Evolutionary conservation across 2,329 filamentous ascomycete genomes (phyloP), one percentile per base, ranked within the genome.

Genomic region (Neocucurbitaria cava): DNA sequence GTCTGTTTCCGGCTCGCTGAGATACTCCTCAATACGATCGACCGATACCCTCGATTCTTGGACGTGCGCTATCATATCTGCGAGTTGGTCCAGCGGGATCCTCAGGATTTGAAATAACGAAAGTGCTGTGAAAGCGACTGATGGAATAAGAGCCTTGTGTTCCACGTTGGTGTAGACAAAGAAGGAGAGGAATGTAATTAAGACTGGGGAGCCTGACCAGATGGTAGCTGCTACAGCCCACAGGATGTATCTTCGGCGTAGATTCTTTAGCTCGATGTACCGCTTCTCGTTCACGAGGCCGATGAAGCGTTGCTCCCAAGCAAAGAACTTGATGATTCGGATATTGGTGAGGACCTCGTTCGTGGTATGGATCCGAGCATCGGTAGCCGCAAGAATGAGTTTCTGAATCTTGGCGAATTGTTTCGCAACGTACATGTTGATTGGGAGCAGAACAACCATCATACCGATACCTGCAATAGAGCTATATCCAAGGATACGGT

Each of bases 311-410:
- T 92, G 87, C 75, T 99, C 95, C 95, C 95, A 99, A 0, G 95
- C 94, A 73, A 99, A 99, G 76, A 95, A 99, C 74, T 99, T 99
- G 85, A 99, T 98, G 73, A 99, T 97, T 46, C 95, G 88, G 62
- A 99, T 98, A 68, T 98, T 99, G 71, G 96, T 93, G 24, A 99
- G 81, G 7, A 98, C 90, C 76, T 99, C 95, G 73, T 99, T 99
- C 5, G 95, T 99, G 4, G 92, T 89, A 71, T 97, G 91, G 59
- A 99, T 98, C 48, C 95, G 88, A 70, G 95, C 95, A 77, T 99
- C 95, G 3, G 95, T 99, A 18, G 92, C 92, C 47, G 90, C 86
- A 79, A 98, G 87, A 68, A 99, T 98, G 62, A 87, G 86, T 78
- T 96, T 96, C 72, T 97, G 95, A 2, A 92, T 91, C 47, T 83